Conservation (phyloP, 495 filamentous ascomycete species). For the Thermothielavioides terrestris region DNA sequence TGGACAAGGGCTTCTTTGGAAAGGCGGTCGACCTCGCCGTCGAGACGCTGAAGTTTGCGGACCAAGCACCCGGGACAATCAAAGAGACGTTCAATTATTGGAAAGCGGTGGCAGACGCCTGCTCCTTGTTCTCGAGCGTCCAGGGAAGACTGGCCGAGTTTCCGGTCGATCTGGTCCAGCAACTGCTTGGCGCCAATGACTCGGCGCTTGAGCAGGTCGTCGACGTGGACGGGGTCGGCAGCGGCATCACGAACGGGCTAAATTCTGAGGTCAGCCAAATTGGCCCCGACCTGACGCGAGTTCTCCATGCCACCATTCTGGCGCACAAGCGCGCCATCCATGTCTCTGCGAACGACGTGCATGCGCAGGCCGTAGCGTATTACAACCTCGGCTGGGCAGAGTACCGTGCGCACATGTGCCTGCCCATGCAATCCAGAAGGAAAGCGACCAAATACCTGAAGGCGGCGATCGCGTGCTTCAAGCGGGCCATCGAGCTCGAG, state of each 20-base stretch:
- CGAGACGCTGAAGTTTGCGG: slow-evolving; percentile 29
- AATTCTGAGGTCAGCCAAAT: slow-evolving; percentile 39
- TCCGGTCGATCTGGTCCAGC: slow-evolving; percentile 44
- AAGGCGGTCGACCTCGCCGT: slow-evolving; percentile 59
- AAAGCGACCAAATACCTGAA: slow-evolving; percentile 59
- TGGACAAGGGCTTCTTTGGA: slow-evolving; percentile 78
- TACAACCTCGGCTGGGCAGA: slow-evolving; percentile 97
- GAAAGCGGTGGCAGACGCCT: slow-evolving; percentile 90
- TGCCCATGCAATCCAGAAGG: slow-evolving; percentile 40
- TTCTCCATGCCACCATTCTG: slow-evolving; percentile 62
- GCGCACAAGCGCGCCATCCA: slow-evolving; percentile 81
- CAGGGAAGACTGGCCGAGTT: slow-evolving; percentile 53
- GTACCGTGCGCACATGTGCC: slow-evolving; percentile 63
- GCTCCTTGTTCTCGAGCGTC: slow-evolving; percentile 69
- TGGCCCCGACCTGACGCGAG: slow-evolving; percentile 40
- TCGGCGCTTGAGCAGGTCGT: slow-evolving; percentile 45
- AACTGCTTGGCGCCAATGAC: slow-evolving; percentile 47
- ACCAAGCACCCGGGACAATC: slow-evolving; percentile 26
- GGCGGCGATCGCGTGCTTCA: slow-evolving; percentile 86
- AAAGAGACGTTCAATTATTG: slow-evolving; percentile 83
- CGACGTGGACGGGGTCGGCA: slow-evolving; percentile 63
- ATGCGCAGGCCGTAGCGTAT: slow-evolving; percentile 92
- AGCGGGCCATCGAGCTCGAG: slow-evolving; percentile 90
- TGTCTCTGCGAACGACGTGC: slow-evolving; percentile 60
- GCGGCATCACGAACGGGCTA: slow-evolving; percentile 32